Base-by-base conservation (phyloP, 2,329 filamentous ascomycete genomes). In the Fusarium foetens region DNA sequence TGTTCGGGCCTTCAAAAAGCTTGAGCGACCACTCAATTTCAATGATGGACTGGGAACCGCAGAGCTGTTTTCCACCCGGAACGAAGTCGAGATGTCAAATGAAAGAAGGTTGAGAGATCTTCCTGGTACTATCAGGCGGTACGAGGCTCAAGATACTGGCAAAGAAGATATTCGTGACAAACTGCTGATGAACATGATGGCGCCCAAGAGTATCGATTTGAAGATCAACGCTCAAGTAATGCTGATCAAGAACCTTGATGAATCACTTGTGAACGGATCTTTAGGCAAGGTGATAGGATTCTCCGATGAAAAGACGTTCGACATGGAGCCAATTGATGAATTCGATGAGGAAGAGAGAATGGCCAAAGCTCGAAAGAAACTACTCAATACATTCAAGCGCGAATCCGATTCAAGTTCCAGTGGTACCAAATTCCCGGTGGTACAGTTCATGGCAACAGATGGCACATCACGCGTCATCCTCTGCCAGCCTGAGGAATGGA, bases 171-270 rank as follows among this genome's bases (percentile, higher is more conserved):
- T 92, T 41, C 91, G 93, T 36, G 94, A 97, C 49, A 95, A 91
- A 78, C 82, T 98, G 1, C 85, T 99, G 10, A 82, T 88, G 10
- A 97, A 95, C 78, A 97, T 97, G 89, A 98, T 99, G 93, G 95
- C 96, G 0, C 95, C 96, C 0, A 92, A 92, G 75, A 79, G 83
- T 0, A 89, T 99, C 25, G 90, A 93, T 38, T 83, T 99, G 35
- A 98, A 98, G 81, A 92, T 96, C 70, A 94, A 94, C 14, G 94
- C 96, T 0, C 97, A 99, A 79, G 97, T 99, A 48, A 99, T 99
- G 96, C 86, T 99, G n/a, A 98, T 99, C 86, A 99, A 99, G 82
- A 99, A 99, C 76, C 92, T 98, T 83, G 96, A 99, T 78, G 94
- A 97, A 42, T 91, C 90, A 1, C 87, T 99, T 1, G 96, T 98